Evolutionary conservation across 2,329 filamentous ascomycete genomes (phyloP).

Genomic region (Acrodontium crateriforme): DNA sequence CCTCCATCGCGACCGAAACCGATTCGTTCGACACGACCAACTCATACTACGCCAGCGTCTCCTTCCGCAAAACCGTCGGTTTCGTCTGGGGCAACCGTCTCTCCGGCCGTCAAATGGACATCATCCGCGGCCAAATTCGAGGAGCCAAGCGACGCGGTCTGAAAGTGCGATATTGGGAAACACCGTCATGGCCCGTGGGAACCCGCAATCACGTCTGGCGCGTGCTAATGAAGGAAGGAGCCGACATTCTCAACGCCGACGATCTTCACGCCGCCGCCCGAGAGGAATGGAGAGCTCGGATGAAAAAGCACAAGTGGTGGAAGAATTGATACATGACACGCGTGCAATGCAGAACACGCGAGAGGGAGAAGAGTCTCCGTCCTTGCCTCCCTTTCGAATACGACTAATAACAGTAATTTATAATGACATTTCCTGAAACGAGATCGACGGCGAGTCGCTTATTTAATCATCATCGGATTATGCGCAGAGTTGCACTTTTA

Average conservation of each 20-base stretch:
- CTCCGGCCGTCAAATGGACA: slow-evolving; percentile 29
- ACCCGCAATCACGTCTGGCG: slow-evolving; percentile 42
- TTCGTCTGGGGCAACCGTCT: slow-evolving; percentile 33
- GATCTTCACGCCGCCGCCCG: slow-evolving; percentile 37
- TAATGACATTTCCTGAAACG: no score
- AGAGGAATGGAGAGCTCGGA: slow-evolving; percentile 36
- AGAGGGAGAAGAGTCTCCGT: no score
- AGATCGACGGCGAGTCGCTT: no score
- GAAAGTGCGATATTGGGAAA: slow-evolving; percentile 43
- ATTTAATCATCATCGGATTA: no score
- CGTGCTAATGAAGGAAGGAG: slow-evolving; percentile 39
- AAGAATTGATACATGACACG: slow-evolving; percentile 1
- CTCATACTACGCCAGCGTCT: slow-evolving; percentile 52
- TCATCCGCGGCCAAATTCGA: slow-evolving; percentile 38
- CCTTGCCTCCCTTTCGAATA: no score
- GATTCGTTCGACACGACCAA: slow-evolving; percentile 40
- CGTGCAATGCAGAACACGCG: no score
- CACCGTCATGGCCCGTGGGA: slow-evolving; percentile 41
- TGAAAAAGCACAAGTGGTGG: no score
- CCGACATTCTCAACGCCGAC: slow-evolving; percentile 45
- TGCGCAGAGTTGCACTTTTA: no score
- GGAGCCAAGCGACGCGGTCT: slow-evolving; percentile 39
- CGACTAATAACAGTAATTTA: no score
- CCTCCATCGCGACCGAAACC: slow-evolving; percentile 20
- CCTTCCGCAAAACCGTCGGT: slow-evolving; percentile 41